Conservation (phyloP, 2,329 filamentous ascomycete genomes). For the Verticillium alfalfae region DNA sequence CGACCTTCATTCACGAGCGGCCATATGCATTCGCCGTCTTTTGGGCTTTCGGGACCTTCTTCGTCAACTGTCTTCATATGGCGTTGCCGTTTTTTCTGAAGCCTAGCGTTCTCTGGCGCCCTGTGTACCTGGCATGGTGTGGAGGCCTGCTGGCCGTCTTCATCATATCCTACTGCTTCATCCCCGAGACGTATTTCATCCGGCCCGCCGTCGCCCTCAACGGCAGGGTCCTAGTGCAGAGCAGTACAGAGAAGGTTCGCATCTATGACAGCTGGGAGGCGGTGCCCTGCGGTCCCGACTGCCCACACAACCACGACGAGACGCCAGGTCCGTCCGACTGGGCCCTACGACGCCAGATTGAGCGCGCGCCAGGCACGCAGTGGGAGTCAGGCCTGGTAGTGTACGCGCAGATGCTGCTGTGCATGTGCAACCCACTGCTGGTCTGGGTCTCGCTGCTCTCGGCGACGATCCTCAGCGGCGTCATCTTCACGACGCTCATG, state of each 20-base stretch:
- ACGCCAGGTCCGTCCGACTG: background rate
- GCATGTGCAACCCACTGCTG: conserved; percentile 18
- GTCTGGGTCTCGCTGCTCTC: conserved; percentile 19
- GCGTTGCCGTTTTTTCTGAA: conserved; percentile 16
- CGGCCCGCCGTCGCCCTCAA: conserved; percentile 32
- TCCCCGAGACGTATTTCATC: conserved; percentile 32
- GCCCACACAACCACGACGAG: background rate
- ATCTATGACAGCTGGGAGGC: conserved; percentile 26
- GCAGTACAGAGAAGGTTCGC: conserved; percentile 27
- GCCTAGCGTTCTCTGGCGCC: conserved; percentile 19
- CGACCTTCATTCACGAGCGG: conserved; percentile 31
- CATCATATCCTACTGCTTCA: conserved; percentile 21
- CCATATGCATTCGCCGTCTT: conserved; percentile 24
- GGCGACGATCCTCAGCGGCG: conserved; percentile 15
- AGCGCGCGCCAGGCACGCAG: background rate
- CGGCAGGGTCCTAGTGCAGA: conserved; percentile 30
- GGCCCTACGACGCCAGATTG: background rate
- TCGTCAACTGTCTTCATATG: conserved; percentile 21
- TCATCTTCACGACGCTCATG: conserved; percentile 14
- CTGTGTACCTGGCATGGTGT: conserved; percentile 23
- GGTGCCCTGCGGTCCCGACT: conserved; percentile 5
- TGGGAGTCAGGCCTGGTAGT: background rate
- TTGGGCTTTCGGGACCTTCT: conserved; percentile 21
- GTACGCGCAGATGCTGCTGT: conserved; percentile 16
- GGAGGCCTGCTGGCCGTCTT: conserved; percentile 17